These are phyloP conservation scores for Pichia nakasei DNA, from an alignment of 805 yeast genomes.

Conservation along the genomic window DNA sequence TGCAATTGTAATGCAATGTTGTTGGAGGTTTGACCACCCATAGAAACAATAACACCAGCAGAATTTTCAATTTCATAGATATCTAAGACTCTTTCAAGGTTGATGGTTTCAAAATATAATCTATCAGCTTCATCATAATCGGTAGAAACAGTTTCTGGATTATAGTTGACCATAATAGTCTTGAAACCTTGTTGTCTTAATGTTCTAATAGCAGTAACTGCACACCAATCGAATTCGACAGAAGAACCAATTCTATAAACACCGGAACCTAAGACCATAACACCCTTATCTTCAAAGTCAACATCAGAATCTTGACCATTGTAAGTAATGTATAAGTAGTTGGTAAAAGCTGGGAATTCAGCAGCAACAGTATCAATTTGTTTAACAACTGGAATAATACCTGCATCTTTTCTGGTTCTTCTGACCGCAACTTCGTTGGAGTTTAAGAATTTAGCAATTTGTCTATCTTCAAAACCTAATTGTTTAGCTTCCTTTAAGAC, in stretches of 20 bases:
- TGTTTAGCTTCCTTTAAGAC: constrained; percentile 84
- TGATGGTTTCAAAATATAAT: constrained; percentile 90
- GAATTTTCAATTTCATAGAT: constrained; percentile 89
- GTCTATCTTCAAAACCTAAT: constrained; percentile 94
- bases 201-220: constrained; percentile 93
- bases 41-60: constrained; percentile 85
- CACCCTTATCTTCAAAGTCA: constrained; percentile 83
- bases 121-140: constrained; percentile 98
- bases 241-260: constrained; percentile 98
- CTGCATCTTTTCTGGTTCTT: constrained; percentile 77
- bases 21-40: constrained; percentile 99
- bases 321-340: constrained; percentile 90
- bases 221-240: constrained; percentile 99
- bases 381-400: constrained; percentile 85
- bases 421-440: constrained; percentile 92
- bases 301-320: constrained; percentile 86
- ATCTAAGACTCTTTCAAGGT: constrained; percentile 88
- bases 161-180: constrained; percentile 95
- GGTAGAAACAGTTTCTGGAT: constrained; percentile 98
- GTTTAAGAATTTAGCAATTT: constrained; percentile 78
- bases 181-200: constrained; percentile 77
- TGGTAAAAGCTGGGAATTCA: constrained; percentile 94
- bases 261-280: constrained; percentile 95
- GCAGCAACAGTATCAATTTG: constrained; percentile 99
- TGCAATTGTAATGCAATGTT: constrained; percentile 89